These are phyloP conservation scores for Ophiostoma australiae DNA, from an alignment of 2,329 filamentous ascomycete genomes.

Conservation along the genomic window DNA sequence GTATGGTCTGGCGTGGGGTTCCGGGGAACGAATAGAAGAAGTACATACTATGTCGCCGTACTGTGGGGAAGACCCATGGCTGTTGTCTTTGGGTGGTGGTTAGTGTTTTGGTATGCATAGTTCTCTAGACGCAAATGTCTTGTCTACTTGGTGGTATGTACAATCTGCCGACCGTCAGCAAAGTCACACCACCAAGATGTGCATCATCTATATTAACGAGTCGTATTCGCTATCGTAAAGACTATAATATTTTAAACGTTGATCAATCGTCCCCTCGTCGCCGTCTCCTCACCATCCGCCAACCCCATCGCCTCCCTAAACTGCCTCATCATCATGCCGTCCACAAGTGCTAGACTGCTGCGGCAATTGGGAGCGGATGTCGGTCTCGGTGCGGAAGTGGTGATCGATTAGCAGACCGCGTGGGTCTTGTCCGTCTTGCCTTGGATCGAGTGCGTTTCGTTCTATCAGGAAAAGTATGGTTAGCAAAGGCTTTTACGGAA, in stretches of 20 bases:
- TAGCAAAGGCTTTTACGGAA: conserved; percentile 15
- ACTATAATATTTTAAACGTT: background rate
- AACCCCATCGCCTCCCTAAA: background rate
- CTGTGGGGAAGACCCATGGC: background rate
- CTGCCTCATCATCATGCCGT: background rate
- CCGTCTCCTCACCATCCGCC: background rate
- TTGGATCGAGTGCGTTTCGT: conserved; percentile 81
- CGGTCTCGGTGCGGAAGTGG: background rate
- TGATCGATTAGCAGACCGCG: conserved; percentile 61
- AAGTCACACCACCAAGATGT: background rate
- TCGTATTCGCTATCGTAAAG: conserved; percentile 12
- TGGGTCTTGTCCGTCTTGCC: conserved; percentile 90
- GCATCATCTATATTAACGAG: background rate
- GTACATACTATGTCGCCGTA: background rate
- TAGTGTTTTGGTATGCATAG: background rate
- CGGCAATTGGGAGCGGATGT: background rate
- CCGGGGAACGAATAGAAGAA: conserved; percentile 3
- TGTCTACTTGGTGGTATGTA: background rate
- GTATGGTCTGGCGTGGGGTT: conserved; percentile 11
- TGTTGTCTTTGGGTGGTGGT: background rate
- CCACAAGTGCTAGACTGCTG: background rate
- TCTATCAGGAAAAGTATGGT: conserved; percentile 36
- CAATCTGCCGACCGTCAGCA: background rate
- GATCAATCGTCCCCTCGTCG: background rate
- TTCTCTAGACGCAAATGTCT: background rate